Base-by-base conservation (phyloP, 805 yeast genomes). In the Candida tibetensis region DNA sequence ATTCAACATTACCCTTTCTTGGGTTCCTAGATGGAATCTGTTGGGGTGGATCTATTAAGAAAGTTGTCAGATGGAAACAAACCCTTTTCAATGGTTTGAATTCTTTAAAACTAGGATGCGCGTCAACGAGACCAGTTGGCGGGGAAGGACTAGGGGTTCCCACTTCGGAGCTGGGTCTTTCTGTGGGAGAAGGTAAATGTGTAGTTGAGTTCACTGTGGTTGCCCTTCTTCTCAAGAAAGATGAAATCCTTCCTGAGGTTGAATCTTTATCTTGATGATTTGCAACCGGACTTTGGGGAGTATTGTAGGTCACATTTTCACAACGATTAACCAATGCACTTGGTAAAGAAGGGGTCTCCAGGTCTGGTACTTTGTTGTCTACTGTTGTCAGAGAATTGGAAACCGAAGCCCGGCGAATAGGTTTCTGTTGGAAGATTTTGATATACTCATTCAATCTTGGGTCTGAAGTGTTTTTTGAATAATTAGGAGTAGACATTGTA, bases 1-100 rank as follows among this genome's bases (percentile, higher is more conserved):
- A 66, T 47, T 79, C 74, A 40, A 69, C 89, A 53, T 87, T 83
- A 5, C 97, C 96, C 49, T 74, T 72, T 47, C 82, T 71, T 5
- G 97, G 96, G 42, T 72, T 74, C 53, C 95, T 67, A 1, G 95
- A 84, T 2, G 97, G 97, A 44, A 90, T 85, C 56, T 89, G 96
- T 54, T 90, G 97, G 1, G 96, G 95, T 2, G 97, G 97, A 38
- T 69, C 72, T 14, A 69, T 66, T 28, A 65, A 53, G 39, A 69
- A 69, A 1, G 72, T 67, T 28, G 62, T 57, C 25, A 66, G 58
- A 44, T 68, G 72, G 39, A 69, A 69, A 2, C 71, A 71, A 8
- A 69, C 74, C 29, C 71, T 48, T 49, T 65, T 67, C 32, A 69
- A 47, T 3, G 71, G 70, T 37, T 58, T 65, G 36, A 63, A 43